These are phyloP conservation scores for Schizonepeta tenuifolia DNA, from an alignment of 257 asterid species.

Conservation along the genomic window DNA sequence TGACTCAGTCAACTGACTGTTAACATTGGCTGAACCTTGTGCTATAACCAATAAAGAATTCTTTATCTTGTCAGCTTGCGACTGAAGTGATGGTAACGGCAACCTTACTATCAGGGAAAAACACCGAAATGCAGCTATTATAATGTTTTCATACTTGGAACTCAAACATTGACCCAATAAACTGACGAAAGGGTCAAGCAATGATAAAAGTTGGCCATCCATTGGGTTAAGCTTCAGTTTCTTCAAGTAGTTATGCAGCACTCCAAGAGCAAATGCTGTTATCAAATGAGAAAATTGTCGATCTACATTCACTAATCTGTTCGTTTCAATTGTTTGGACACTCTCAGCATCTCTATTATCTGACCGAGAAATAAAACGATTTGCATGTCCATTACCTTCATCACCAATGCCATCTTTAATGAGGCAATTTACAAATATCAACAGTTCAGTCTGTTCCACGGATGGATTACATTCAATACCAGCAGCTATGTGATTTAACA, in stretches of 20 bases:
- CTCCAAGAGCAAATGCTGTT: conserved; percentile 76
- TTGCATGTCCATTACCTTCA: conserved; percentile 46
- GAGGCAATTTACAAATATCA: conserved; percentile 67
- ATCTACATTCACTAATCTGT: conserved; percentile 57
- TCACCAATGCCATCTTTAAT: conserved; percentile 61
- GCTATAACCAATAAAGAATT: conserved; percentile 75
- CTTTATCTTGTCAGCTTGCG: conserved; percentile 72
- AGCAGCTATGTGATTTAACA: conserved; percentile 72
- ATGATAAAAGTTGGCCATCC: conserved; percentile 53
- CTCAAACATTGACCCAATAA: conserved; percentile 70
- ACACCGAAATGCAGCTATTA: conserved; percentile 73
- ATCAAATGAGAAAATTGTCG: conserved; percentile 68
- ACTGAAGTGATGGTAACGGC: conserved; percentile 79
- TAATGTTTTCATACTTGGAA: conserved; percentile 73
- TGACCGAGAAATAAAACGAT: conserved; percentile 24
- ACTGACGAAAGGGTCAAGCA: conserved; percentile 76
- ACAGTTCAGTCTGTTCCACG: conserved; percentile 68
- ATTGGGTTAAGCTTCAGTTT: conserved; percentile 55
- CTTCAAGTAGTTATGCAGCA: conserved; percentile 71
- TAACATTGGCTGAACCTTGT: conserved; percentile 64
- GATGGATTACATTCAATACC: conserved; percentile 86
- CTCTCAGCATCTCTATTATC: conserved; percentile 41
- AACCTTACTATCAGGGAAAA: conserved; percentile 65
- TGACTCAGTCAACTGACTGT: conserved; percentile 75
- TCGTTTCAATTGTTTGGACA: conserved; percentile 31